Percentiles rank a stretch among this genome's conserved stretches.
Conservation (phyloP, 2,329 filamentous ascomycete species). For the Sporothrix humicola region DNA sequence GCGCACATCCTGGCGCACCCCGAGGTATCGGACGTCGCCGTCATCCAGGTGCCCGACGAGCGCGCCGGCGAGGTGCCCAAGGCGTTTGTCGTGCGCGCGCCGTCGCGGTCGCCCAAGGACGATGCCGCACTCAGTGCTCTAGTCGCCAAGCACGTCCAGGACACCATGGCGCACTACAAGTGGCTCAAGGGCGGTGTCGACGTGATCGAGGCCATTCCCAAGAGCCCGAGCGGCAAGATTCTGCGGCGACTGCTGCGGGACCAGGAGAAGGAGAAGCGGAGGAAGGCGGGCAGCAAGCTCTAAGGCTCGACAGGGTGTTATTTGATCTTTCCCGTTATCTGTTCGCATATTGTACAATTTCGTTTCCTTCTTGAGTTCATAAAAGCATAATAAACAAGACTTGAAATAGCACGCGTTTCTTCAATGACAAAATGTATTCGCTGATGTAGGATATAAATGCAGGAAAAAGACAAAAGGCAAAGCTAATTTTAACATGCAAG, state of each 20-base stretch:
- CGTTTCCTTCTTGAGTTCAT: neutral
- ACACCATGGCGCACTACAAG: conserved; percentile 72
- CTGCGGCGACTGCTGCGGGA: conserved; percentile 72
- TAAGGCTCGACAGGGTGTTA: neutral
- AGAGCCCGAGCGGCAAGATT: conserved; percentile 77
- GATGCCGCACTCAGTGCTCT: conserved; percentile 62
- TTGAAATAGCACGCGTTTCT: neutral
- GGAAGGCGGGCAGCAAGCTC: conserved; percentile 26
- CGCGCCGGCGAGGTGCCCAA: conserved; percentile 69
- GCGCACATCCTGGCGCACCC: conserved; percentile 77
- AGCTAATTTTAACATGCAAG: neutral
- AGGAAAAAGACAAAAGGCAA: neutral
- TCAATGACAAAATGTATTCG: conserved; percentile 1
- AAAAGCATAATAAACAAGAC: neutral
- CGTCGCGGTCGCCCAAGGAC: conserved; percentile 50
- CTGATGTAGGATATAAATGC: conserved; percentile 10
- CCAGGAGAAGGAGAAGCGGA: conserved; percentile 55
- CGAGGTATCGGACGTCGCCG: conserved; percentile 74
- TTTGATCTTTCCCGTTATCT: neutral
- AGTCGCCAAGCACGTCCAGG: conserved; percentile 68
- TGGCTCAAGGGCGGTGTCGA: conserved; percentile 67
- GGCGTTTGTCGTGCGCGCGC: conserved; percentile 67
- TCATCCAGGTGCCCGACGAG: conserved; percentile 72
- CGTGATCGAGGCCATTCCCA: conserved; percentile 71
- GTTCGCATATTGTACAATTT: neutral